Evolutionary conservation across 1,139 yeast genomes (phyloP).

Genomic region (Lodderomyces parapsilosis): DNA sequence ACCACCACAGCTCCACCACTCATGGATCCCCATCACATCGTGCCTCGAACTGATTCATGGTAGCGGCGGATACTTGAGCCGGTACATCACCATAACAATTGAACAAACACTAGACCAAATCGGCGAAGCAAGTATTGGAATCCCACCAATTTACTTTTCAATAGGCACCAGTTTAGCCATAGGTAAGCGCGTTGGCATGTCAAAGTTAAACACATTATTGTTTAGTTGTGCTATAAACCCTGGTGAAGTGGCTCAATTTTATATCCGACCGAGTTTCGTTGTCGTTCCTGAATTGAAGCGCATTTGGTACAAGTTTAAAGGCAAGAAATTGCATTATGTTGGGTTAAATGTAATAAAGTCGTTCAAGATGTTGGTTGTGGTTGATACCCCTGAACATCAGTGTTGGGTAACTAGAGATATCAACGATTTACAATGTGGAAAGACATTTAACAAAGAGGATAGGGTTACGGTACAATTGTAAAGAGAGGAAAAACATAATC

Average conservation of each 20-base stretch:
- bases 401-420: constrained; percentile 12
- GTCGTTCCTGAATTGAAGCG: constrained; percentile 10
- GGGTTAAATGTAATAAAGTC: constrained; percentile 7
- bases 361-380: constrained; percentile 13
- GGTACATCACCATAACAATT: constrained; percentile 8
- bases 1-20: too few species aligned
- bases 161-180: constrained; percentile 8
- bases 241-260: constrained; percentile 14
- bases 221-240: constrained; percentile 10
- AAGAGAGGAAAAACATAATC: background rate
- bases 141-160: constrained; percentile 11
- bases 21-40: constrained; percentile 15
- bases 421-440: constrained; percentile 11
- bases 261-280: constrained; percentile 12
- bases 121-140: constrained; percentile 7
- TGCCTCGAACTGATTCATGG: constrained; percentile 14
- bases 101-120: constrained; percentile 12
- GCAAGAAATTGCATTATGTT: constrained; percentile 8
- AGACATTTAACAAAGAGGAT: background rate
- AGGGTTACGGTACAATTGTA: too few species aligned
- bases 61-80: constrained; percentile 13
- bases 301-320: constrained; percentile 9
- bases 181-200: constrained; percentile 14
- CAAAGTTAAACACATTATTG: constrained; percentile 7
- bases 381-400: constrained; percentile 15